Percentiles rank a stretch among this genome's conserved stretches.
Conservation (phyloP, 2,329 filamentous ascomycete genomes). For the Lachnellula hyalina region DNA sequence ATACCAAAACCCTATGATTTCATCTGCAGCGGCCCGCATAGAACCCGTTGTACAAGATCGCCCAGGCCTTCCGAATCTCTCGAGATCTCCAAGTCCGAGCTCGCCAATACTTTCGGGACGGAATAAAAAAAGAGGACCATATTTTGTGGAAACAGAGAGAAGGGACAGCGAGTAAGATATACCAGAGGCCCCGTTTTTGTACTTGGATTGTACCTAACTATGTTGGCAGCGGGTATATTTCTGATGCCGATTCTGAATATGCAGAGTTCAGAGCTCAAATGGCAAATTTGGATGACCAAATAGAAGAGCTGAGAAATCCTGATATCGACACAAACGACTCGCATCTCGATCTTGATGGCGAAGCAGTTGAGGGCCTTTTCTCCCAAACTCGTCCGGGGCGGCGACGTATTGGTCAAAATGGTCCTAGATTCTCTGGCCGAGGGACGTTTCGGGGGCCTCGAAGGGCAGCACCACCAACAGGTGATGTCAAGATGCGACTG, state of each 20-base stretch:
- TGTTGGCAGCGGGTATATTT: slow-evolving; percentile 10
- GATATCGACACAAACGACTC: neutral
- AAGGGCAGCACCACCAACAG: slow-evolving; percentile 62
- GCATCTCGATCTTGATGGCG: slow-evolving; percentile 6
- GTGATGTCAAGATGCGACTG: slow-evolving; percentile 65
- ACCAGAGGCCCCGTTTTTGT: neutral
- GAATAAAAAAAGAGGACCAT: neutral
- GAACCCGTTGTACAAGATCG: neutral
- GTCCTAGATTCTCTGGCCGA: slow-evolving; percentile 3
- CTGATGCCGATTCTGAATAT: slow-evolving; percentile 38
- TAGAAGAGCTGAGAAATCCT: slow-evolving; percentile 12
- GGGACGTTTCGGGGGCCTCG: slow-evolving; percentile 34
- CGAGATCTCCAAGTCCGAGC: neutral
- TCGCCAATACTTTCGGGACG: neutral
- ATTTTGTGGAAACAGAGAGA: neutral
- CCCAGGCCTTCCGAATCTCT: too few species aligned
- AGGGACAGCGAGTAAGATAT: slow-evolving; percentile 1
- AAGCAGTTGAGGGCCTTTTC: neutral
- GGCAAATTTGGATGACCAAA: slow-evolving; percentile 32
- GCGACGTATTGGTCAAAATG: neutral
- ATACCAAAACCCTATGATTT: too few species aligned
- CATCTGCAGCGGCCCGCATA: neutral
- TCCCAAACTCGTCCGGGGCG: neutral
- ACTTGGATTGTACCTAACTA: neutral
- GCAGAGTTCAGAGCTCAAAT: slow-evolving; percentile 37